Base-by-base conservation (phyloP, 2,329 filamentous ascomycete genomes). In the Trichophyton schoenleinii region DNA sequence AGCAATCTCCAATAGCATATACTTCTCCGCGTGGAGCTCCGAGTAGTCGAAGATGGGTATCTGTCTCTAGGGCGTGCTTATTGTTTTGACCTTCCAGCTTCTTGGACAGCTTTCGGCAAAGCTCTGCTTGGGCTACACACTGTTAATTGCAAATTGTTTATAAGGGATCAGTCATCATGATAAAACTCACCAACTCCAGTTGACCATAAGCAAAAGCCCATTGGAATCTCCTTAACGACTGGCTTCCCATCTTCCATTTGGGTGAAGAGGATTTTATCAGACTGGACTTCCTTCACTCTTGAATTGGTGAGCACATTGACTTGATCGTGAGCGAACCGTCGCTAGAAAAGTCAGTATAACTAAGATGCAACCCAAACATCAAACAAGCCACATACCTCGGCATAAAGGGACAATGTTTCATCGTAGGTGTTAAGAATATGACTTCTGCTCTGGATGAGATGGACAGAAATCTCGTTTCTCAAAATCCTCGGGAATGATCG, bases 391-490 rank as follows among this genome's bases (percentile, higher is more conserved):
- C 68, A 61, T 71, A 78, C 77, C 75, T 99, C 94, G 20, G 94
- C 92, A 71, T 95, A 99, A 70, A 86, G 85, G 9, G 91, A 96
- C 1, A 99, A 81, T 0, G 90, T 87, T 75, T 99, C 94, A 66
- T 99, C 94, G 71, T 99, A 99, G 0, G 94, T 99, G 77, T 99
- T 99, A 34, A 99, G 80, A 65, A 99, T 99, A 68, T 99, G 94
- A 46, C 88, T 86, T 63, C 94, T 84, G 69, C 90, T 95, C 71
- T 99, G 94, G 64, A 99, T 96, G 55, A 99, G 81, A 70, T 99
- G 95, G 0, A 99, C 92, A 0, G 94, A 97, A 57, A 99, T 95
- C 72, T 99, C 91, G 71, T 97, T 97, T 64, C 94, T 85, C n/a
- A 99, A 76, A 34, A 99, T 84, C 64, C 86, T 86, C 1, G 94